Evolutionary conservation across 192 early-diverging fungal genomes (phyloP).

Genomic region (Coemansia sp.): DNA sequence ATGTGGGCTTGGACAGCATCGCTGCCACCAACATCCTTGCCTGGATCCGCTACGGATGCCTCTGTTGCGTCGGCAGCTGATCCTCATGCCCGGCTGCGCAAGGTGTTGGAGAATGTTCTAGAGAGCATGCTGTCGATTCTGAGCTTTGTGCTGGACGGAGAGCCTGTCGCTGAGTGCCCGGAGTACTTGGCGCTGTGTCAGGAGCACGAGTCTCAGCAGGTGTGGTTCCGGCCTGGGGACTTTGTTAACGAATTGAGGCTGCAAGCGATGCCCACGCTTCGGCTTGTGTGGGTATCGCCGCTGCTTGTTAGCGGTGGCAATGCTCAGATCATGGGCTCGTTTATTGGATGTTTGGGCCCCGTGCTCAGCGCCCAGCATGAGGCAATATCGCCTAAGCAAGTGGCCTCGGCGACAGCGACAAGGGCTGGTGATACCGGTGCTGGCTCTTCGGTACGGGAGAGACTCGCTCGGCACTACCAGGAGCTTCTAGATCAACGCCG

Average conservation of each 20-base stretch:
- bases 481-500: constrained; percentile 26
- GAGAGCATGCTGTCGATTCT: constrained; percentile 59
- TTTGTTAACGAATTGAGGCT: constrained; percentile 67
- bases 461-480: constrained; percentile 27
- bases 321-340: constrained; percentile 53
- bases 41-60: neutral
- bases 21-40: constrained; percentile 3
- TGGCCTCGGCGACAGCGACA: neutral
- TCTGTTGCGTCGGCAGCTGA: neutral
- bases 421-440: neutral
- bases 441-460: neutral
- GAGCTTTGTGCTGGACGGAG: constrained; percentile 65
- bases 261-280: constrained; percentile 59
- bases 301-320: constrained; percentile 57
- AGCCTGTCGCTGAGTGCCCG: constrained; percentile 72
- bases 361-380: constrained; percentile 78
- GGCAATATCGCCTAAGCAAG: neutral
- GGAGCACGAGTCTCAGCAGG: constrained; percentile 40
- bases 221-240: constrained; percentile 72
- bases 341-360: constrained; percentile 63
- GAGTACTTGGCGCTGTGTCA: constrained; percentile 31
- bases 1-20: constrained; percentile 48
- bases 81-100: constrained; percentile 21
- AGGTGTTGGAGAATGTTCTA: constrained; percentile 30
- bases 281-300: constrained; percentile 63